Base-by-base conservation (phyloP, 1,284 basidiomycete species). In the Grifola frondosa region DNA sequence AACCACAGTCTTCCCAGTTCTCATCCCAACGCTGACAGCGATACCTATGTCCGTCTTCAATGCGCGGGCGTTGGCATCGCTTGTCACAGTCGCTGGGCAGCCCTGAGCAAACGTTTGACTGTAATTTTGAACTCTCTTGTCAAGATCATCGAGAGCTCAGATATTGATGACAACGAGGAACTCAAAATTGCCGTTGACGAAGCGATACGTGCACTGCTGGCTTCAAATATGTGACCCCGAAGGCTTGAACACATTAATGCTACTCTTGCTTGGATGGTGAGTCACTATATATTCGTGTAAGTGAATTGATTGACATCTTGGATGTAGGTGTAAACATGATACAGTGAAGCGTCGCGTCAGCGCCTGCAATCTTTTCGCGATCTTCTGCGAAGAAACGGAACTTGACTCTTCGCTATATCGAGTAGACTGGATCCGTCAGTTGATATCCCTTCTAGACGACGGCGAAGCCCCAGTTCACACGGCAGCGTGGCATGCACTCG, bases 1-100 rank as follows among this genome's bases (percentile, higher is more conserved):
- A 10, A 77, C 86, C 33, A 94, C 90, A 11, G 95, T 99, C 37
- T 98, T 99, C 89, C 97, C 97, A 0, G 90, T 97, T n/a, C 73
- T 99, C 41, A 91, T 99, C 38, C 97, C 96, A 0, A 95, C 94
- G 6, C 76, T 99, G 50, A 94, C 91, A 28, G 81, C 86, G 5
- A 80, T 81, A 26, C 96, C 96, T 0, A 95, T 99, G 79, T 87
- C 91, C 3, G 83, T 88, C 3, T 97, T 97, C 83, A 98, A 99
- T 61, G 92, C 91, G n/a, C 82, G 87, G 15, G 96, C 96, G 4
- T 71, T 99, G 10, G 87, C 86, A 3, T 87, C 92, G 0, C 76
- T 99, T 30, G 93, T 98, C 13, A 89, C 89, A 5, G 96, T 98
- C 6, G 96, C 97, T 28, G 96, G 96, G 77, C 78, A 35, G 91